Base-by-base conservation (phyloP, 2,329 filamentous ascomycete genomes). In the Acephala macrosclerotiorum region DNA sequence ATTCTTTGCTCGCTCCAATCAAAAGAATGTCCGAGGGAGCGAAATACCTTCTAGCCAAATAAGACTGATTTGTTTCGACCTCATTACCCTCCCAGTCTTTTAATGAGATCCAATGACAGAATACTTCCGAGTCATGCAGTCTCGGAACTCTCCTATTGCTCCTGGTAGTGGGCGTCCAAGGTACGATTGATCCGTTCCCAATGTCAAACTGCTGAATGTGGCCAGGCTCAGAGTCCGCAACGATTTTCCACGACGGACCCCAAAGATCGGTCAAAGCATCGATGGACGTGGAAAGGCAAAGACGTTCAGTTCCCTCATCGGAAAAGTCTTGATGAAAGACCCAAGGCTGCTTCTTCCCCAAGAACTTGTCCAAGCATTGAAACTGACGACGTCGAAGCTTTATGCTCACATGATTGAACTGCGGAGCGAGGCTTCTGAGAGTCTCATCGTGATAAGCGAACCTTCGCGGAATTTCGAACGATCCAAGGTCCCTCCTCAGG, bases 161-260 rank as follows among this genome's bases (percentile, higher is more conserved):
- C 4, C 29, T 9, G 29, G 29, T 33, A 47, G 42, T 18, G 16
- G 16, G 42, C 16, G 47, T 42, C 64, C 65, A 70, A 8, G 67
- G 67, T 20, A 70, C 26, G 33, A 70, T 64, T 2, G 58, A 55
- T 16, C 67, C 65, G 64, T 70, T 68, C 2, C 68, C 68, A 25
- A 70, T 66, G 49, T 68, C 55, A 26, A 63, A 68, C 29, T 66
- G 62, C n/a, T 65, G 45, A 18, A 69, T 69, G 18, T 45, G 22
- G 60, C 65, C 20, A 18, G 42, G 20, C 6, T 22, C 42, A 18
- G 42, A 22, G 4, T 47, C 20, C 42, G 20, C 16, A 14, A 47
- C 42, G 20, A 47, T 47, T 22, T 47, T 18, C 42, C 42, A 47
- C 16, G 16, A 47, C 16, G 42, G 42, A 22, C 42, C 42, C 42